Evolutionary conservation across 2,329 filamentous ascomycete genomes (phyloP).

Genomic region (Grosmannia huntii): DNA sequence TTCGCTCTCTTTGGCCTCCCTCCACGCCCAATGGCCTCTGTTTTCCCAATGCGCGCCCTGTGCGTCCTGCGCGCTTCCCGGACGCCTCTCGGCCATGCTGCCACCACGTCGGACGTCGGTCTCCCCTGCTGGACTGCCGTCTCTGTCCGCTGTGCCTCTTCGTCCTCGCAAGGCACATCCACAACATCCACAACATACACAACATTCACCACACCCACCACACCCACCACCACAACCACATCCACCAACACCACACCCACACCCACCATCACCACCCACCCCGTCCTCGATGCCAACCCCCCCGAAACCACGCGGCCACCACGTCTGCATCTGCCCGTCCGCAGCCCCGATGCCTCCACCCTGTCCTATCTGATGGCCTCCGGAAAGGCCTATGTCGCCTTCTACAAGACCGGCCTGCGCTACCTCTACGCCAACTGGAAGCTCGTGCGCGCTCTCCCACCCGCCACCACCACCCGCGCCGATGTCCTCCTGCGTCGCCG

Average conservation of each 20-base stretch:
- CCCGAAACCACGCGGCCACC: constrained; percentile 62
- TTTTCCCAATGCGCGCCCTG: background rate
- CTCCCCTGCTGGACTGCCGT: background rate
- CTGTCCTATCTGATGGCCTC: constrained; percentile 43
- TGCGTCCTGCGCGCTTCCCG: background rate
- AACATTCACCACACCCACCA: constrained; percentile 31
- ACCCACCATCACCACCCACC: background rate
- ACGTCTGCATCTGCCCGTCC: constrained; percentile 48
- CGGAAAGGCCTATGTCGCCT: constrained; percentile 65
- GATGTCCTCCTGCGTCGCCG: constrained; percentile 60
- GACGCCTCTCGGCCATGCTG: background rate
- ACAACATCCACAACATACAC: constrained; percentile 57
- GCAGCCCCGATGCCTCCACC: constrained; percentile 29
- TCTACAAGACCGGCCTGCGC: constrained; percentile 79
- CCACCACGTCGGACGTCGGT: background rate
- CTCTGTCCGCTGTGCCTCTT: background rate
- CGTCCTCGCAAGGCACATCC: background rate
- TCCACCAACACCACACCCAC: constrained; percentile 51
- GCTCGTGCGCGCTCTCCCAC: constrained; percentile 11
- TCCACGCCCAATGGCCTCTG: background rate
- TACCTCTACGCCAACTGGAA: constrained; percentile 53
- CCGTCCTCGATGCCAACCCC: constrained; percentile 39
- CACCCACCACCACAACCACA: constrained; percentile 34
- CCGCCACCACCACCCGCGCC: constrained; percentile 37
- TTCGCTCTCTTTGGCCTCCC: background rate